These are phyloP conservation scores for Lantana camara DNA, from an alignment of 257 asterid genomes.

Conservation along the genomic window DNA sequence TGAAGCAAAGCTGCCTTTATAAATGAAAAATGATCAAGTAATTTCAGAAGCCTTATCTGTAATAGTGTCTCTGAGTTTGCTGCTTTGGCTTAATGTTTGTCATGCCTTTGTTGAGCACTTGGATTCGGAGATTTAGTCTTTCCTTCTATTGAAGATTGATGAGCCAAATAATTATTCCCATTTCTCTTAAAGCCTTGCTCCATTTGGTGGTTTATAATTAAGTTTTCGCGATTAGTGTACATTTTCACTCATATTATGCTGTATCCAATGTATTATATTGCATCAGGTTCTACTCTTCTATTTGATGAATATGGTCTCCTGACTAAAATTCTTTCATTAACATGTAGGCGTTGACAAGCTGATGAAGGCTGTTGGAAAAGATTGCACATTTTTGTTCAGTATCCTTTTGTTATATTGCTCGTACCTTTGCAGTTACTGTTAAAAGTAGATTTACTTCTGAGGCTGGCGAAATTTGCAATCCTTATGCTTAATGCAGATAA, in stretches of 20 bases:
- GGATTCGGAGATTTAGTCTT: not conserved
- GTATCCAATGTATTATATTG: not conserved
- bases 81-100: too few species aligned
- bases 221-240: not conserved
- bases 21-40: too few species aligned
- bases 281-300: not conserved
- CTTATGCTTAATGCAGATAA: constrained; percentile 64
- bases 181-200: not conserved
- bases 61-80: not conserved
- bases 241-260: not conserved
- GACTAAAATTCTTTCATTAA: constrained; percentile 4
- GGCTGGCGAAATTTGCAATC: constrained; percentile 39
- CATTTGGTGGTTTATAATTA: not conserved
- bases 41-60: not conserved
- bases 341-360: constrained; percentile 76
- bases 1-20: too few species aligned
- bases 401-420: constrained; percentile 51
- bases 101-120: not conserved
- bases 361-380: constrained; percentile 96
- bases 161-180: not conserved
- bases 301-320: not conserved
- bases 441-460: not conserved
- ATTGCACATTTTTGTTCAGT: constrained; percentile 95
- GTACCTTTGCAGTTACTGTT: constrained; percentile 6
- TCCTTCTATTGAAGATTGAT: not conserved